Base-by-base conservation (phyloP, 2,329 filamentous ascomycete species). In the Fusarium denticulatum region DNA sequence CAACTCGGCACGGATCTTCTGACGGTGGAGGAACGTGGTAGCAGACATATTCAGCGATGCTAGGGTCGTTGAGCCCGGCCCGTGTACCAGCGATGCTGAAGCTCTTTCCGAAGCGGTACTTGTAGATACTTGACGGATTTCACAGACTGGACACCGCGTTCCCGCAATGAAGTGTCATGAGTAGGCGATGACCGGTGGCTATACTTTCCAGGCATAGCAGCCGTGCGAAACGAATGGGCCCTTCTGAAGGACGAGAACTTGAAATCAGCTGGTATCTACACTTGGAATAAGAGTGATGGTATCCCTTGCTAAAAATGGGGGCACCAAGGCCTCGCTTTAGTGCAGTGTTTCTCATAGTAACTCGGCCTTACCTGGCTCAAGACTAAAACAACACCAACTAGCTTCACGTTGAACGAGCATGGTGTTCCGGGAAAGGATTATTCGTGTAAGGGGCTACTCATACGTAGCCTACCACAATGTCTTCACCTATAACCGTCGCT, bases 341-440 rank as follows among this genome's bases (percentile, higher is more conserved):
- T 16, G 7, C 15, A n/a, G 16, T 24, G 22, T 14, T 4, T 13
- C 14, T 32, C 2, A 13, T 8, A 5, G 5, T 7, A 49, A 7
- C 11, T 32, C 20, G 18, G 10, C 15, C 22, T 34, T 12, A 1
- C 22, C 7, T 46, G 20, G 18, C 6, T 28, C 9, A 7, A 11
- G 13, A 15, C 45, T 7, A 10, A 26, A 45, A 14, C 9, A 28
- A 7, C 20, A 3, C 6, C 6, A 46, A 7, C 2, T 20, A 3
- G 24, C 10, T 30, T 18, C 22, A 15, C 3, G 14, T 16, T 15
- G 15, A 12, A 3, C 13, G 7, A n/a, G 18, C 18, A 9, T 49
- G 1, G 14, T 22, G 0, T 28, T 28, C 7, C 10, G 18, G 15
- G 4, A 28, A 0, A 28, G 10, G 4, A 28, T 6, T 2, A 14